Evolutionary conservation across 306 rosid genomes (phyloP), one percentile per base, ranked within the genome.

Genomic region (Macrotyloma uniflorum): DNA sequence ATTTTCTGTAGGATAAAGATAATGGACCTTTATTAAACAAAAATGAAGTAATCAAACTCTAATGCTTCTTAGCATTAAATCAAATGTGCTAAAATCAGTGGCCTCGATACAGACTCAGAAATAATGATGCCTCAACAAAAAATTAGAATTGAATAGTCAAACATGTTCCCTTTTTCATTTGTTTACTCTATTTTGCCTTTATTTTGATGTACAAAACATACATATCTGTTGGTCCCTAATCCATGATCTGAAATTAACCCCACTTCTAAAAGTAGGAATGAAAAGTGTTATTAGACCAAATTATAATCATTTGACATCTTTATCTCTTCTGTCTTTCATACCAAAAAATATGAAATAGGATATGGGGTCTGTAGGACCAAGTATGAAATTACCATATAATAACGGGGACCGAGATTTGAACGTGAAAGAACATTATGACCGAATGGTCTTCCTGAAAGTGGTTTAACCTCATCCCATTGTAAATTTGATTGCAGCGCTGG

Each of bases 401-500:
- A 86, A 8, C n/a, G 5, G 58, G 79, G 83, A 26, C 8, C 3
- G 57, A 86, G 74, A 32, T 75, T 72, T 74, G 88, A 15, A 68
- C 73, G 77, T 14, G 78, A 13, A 64, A 90, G 75, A 65, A 90
- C 8, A 10, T 64, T 3, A 53, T 74, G 65, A 18, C 8, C 79
- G 77, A 62, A 80, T 50, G 87, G 88, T 64, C 83, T 69, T 63
- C 85, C 86, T 5, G 87, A 83, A 70, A 90, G 94, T 5, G 94
- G 91, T 65, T 79, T 76, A 70, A 63, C 64, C 49, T 79, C 86
- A 50, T 38, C 72, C 69, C 82, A 80, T 61, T 15, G 20, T 45
- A 46, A 77, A n/a, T 30, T 77, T 55, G 35, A 22, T 35, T 18
- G n/a, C 42, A 9, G 32, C 28, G 16, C 18, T 14, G 23, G 50